Conservation (phyloP, 2,329 filamentous ascomycete genomes). For the Colletotrichum lini region DNA sequence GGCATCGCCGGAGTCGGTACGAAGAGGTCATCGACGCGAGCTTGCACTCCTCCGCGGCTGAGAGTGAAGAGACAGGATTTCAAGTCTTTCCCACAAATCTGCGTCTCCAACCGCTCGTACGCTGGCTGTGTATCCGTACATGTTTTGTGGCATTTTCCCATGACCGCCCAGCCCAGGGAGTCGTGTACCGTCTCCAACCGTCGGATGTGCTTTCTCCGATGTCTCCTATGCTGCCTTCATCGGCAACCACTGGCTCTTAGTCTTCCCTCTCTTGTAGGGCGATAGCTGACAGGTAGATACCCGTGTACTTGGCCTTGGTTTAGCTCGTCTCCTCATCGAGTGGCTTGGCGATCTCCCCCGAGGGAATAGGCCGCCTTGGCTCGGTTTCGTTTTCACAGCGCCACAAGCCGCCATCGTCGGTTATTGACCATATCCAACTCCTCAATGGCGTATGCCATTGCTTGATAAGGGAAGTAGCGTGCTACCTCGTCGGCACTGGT, state of each 20-base stretch:
- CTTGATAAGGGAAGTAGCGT: conserved; percentile 8
- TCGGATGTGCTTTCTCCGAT: conserved; percentile 2
- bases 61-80: not conserved
- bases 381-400: conserved; percentile 3
- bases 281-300: not conserved
- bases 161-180: conserved; percentile 18
- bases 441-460: conserved; percentile 19
- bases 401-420: conserved; percentile 2
- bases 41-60: not conserved
- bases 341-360: conserved; percentile 4
- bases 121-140: too few relatives aligned
- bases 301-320: not conserved
- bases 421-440: conserved; percentile 19
- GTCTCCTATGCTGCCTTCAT: not conserved
- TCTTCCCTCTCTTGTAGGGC: not conserved
- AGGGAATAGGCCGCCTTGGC: not conserved
- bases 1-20: conserved; percentile 17
- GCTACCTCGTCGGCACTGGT: conserved; percentile 1
- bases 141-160: not conserved
- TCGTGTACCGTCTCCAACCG: conserved; percentile 19
- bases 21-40: not conserved
- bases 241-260: conserved; percentile 6
- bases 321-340: not conserved
- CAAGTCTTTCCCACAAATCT: conserved; percentile 5
- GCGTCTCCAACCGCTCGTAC: not conserved